phyloP scores from a whole-genome alignment of 768 basidiomycete genomes.

The Suillus alpinus region DNA sequence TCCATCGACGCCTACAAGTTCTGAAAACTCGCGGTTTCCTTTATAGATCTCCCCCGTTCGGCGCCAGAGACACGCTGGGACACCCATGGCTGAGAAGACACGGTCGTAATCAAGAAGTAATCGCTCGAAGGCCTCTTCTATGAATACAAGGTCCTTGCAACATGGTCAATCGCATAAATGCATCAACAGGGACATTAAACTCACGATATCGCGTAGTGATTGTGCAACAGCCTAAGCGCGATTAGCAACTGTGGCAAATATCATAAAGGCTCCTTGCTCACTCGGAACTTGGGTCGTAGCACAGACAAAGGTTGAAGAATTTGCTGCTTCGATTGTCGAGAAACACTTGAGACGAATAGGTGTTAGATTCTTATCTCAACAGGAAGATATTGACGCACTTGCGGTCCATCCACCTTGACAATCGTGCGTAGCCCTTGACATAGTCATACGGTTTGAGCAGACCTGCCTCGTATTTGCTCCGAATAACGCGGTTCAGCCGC shows the following conservation, averaged over 20 bases:
- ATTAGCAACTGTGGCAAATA: slow-evolving; percentile 3
- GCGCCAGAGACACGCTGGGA: slow-evolving; percentile 95
- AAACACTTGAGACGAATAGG: slow-evolving; percentile 53
- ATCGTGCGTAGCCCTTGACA: slow-evolving; percentile 88
- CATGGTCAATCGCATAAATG: background rate
- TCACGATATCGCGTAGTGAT: slow-evolving; percentile 76
- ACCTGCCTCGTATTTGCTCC: slow-evolving; percentile 96
- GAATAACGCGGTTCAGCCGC: slow-evolving; percentile 85
- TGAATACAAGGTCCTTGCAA: slow-evolving; percentile 85
- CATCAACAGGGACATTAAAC: slow-evolving; percentile 15
- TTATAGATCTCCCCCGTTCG: slow-evolving; percentile 99
- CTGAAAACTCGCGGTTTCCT: slow-evolving; percentile 93
- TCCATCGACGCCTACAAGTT: slow-evolving; percentile 83
- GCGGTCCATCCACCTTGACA: slow-evolving; percentile 93
- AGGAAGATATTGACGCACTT: slow-evolving; percentile 50
- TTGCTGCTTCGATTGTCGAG: slow-evolving; percentile 86
- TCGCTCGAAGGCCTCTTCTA: slow-evolving; percentile 97
- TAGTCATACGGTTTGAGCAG: slow-evolving; percentile 95
- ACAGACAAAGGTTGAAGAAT: slow-evolving; percentile 88
- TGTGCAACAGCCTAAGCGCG: slow-evolving; percentile 67
- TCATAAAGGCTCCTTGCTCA: slow-evolving; percentile 29
- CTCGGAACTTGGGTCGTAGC: slow-evolving; percentile 81
- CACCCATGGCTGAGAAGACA: slow-evolving; percentile 92
- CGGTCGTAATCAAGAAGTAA: slow-evolving; percentile 94
- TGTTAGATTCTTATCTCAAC: background rate